Base-by-base conservation (phyloP, 1,284 basidiomycete genomes). In the Leccinum subspadiceum region DNA sequence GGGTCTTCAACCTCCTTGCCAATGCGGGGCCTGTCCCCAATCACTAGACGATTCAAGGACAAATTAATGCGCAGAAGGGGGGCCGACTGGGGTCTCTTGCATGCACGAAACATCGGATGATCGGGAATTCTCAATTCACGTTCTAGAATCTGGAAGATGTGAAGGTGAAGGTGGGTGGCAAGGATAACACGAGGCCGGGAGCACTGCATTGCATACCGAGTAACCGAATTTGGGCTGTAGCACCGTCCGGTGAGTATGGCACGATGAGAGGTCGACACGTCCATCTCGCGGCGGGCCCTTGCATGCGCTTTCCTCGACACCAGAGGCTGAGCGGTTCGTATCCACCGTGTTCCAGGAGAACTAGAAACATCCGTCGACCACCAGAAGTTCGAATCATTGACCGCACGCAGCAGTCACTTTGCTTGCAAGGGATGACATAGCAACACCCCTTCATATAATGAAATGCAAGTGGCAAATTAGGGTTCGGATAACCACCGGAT, bases 121-220 rank as follows among this genome's bases (percentile, higher is more conserved):
- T 71, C 69, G 67, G 60, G 54, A 60, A 66, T 52, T 56, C 53
- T 33, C 48, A 60, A 51, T 59, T 62, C 61, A 66, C 58, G 54
- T 68, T 70, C 72, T 70, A 66, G 69, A 74, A 66, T 48, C 53
- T 15, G 62, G 39, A 58, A 56, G 60, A 60, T 53, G 39, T 41
- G 39, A 41, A 17, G 9, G 55, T 54, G 66, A 67, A 67, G 61
- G 69, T 62, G 69, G 58, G 57, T 66, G 20, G 64, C 62, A 67
- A 62, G 70, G 71, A 54, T 9, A 67, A 72, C 69, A 70, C 55
- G 69, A 73, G 69, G 69, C 69, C 35, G 60, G 60, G 53, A 59
- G 71, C 70, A 73, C 62, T 49, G 64, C 68, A 54, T 61, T 56
- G 37, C 51, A 37, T 60, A 57, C 68, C 61, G 56, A 61, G 44